Evolutionary conservation across 805 yeast species (phyloP), one percentile per base, ranked within the genome.

Genomic region (Citeromyces matritensis): DNA sequence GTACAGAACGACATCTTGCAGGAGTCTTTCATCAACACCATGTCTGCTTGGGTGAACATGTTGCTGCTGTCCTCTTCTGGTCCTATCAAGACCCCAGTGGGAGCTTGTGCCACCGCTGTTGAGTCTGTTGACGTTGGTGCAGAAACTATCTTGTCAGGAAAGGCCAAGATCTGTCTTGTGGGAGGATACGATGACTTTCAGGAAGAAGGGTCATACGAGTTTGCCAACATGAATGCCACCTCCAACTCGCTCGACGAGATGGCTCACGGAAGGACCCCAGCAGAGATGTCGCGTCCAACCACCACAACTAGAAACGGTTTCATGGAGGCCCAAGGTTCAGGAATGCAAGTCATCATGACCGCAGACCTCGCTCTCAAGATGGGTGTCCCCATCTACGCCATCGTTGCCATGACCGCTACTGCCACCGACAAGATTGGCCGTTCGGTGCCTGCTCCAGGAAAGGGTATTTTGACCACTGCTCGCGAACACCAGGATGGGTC

Each of bases 111-210:
- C 32, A 91, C 99, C 42, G 91, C 98, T 35, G 80, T 91, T 38
- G 98, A 91, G 65, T 91, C 98, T 39, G 81, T 91, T 42, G 99
- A 91, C 55, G 70, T 73, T 47, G 99, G 96, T 73, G 72, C 80
- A 42, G 98, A 91, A 63, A 83, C 95, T 33, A 85, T 91, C 47
- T 59, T 83, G 45, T 64, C 85, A 31, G 95, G 95, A 44, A 84
- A 86, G 60, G 98, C 99, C 35, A 85, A 84, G 71, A 74, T 91
- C 46, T 84, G 91, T 58, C 66, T 91, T 48, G 96, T 88, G 46
- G 99, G 99, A 70, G 99, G 99, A 62, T 85, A 82, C 57, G 99
- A 91, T 65, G 99, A 91, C 51, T 86, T 91, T 88, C 95, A 85
- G 60, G 98, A 91, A 62, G 98, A 91, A 63, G 96, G 97, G 44